Evolutionary conservation across 1,139 yeast species (phyloP).

Genomic region (Debaryomycetaceae sp.): DNA sequence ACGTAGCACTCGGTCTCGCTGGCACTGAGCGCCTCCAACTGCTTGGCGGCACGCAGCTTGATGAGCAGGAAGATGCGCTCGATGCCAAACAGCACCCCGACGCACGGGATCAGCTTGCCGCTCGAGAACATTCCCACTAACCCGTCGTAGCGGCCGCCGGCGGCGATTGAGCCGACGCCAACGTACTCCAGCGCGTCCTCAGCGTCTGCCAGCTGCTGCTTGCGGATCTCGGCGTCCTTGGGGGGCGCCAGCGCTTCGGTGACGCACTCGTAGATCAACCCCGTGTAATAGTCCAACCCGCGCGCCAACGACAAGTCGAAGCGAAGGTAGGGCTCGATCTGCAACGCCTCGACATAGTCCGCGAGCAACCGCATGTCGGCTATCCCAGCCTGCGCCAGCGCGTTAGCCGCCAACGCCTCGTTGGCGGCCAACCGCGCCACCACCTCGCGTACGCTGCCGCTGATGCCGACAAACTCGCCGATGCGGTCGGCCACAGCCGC

Average conservation of each 20-base stretch:
- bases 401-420: slow-evolving; percentile 55
- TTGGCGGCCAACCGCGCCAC: slow-evolving; percentile 53
- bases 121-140: slow-evolving; percentile 95
- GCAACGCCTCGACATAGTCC: slow-evolving; percentile 78
- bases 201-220: slow-evolving; percentile 20
- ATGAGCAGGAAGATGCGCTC: slow-evolving; percentile 90
- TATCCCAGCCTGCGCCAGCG: slow-evolving; percentile 74
- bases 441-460: slow-evolving; percentile 72
- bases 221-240: slow-evolving; percentile 64
- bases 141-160: slow-evolving; percentile 97
- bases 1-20: slow-evolving; percentile 88
- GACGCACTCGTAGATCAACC: slow-evolving; percentile 92
- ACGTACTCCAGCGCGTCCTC: slow-evolving; percentile 96
- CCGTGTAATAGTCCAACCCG: slow-evolving; percentile 96
- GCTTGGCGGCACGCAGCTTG: slow-evolving; percentile 62
- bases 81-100: slow-evolving; percentile 94
- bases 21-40: slow-evolving; percentile 61
- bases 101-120: slow-evolving; percentile 94
- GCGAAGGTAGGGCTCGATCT: slow-evolving; percentile 57
- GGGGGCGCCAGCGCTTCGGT: slow-evolving; percentile 96
- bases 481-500: slow-evolving; percentile 90
- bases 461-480: slow-evolving; percentile 84
- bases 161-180: slow-evolving; percentile 97
- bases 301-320: slow-evolving; percentile 94
- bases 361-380: slow-evolving; percentile 73